These are phyloP conservation scores for Myriangium duriaei DNA, from an alignment of 2,329 filamentous ascomycete species.

Conservation along the genomic window DNA sequence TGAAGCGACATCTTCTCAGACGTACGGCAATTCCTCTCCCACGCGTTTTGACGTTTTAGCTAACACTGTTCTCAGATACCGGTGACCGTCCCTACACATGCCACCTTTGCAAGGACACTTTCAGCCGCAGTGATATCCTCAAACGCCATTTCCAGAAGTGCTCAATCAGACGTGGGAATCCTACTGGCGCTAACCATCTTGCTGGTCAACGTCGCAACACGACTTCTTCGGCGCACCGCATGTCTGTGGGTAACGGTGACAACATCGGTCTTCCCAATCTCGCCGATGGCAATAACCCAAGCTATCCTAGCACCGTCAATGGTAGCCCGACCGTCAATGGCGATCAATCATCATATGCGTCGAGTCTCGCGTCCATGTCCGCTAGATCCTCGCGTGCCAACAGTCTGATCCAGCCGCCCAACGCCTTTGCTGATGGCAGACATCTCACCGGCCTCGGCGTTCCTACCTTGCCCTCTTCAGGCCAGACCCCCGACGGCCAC, in stretches of 20 bases:
- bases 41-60: slow-evolving; percentile 12
- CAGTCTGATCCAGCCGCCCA: slow-evolving; percentile 33
- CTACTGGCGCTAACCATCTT: slow-evolving; percentile 85
- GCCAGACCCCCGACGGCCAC: slow-evolving; percentile 17
- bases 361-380: slow-evolving; percentile 30
- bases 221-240: slow-evolving; percentile 32
- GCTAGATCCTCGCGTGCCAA: slow-evolving; percentile 37
- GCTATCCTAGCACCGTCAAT: slow-evolving; percentile 13
- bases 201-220: slow-evolving; percentile 49
- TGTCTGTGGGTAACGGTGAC: slow-evolving; percentile 25
- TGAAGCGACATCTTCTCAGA: slow-evolving; percentile 89
- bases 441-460: slow-evolving; percentile 17
- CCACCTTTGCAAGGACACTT: slow-evolving; percentile 93
- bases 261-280: slow-evolving; percentile 24
- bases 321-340: slow-evolving; percentile 25
- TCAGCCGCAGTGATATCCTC: slow-evolving; percentile 92
- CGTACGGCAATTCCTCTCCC: slow-evolving; percentile 52
- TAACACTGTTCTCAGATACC: slow-evolving; percentile 56
- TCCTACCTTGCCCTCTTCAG: slow-evolving; percentile 21
- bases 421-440: slow-evolving; percentile 14
- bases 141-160: slow-evolving; percentile 99
- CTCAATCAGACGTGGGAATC: slow-evolving; percentile 89
- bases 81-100: slow-evolving; percentile 98
- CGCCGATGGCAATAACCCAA: slow-evolving; percentile 20
- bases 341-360: slow-evolving; percentile 22